Evolutionary conservation across 371 early-diverging fungal genomes (phyloP).

Genomic region (Blakeslea trispora): DNA sequence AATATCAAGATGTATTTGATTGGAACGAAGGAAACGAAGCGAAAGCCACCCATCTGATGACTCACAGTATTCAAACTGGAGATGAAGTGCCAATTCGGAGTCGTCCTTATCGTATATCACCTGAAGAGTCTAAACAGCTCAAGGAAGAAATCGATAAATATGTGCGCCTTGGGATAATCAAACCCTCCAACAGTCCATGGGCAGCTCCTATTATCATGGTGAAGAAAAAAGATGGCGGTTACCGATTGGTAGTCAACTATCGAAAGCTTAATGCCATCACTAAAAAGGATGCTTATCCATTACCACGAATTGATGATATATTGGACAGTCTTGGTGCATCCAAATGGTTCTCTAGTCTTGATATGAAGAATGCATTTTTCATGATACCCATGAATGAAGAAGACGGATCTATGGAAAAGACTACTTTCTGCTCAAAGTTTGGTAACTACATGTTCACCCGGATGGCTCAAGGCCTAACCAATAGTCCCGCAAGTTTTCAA

Average conservation of each 20-base stretch:
- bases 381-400: slow-evolving; percentile 28
- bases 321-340: slow-evolving; percentile 31
- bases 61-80: too few species aligned
- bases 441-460: slow-evolving; percentile 30
- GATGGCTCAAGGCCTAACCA: slow-evolving; percentile 39
- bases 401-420: slow-evolving; percentile 39
- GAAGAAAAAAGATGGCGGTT: slow-evolving; percentile 32
- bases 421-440: slow-evolving; percentile 38
- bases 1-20: too few species aligned
- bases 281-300: slow-evolving; percentile 31
- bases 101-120: background rate
- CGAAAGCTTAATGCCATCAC: slow-evolving; percentile 38
- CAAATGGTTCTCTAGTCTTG: slow-evolving; percentile 22
- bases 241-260: slow-evolving; percentile 34
- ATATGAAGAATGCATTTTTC: slow-evolving; percentile 31
- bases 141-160: background rate
- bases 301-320: slow-evolving; percentile 34
- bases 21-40: too few species aligned
- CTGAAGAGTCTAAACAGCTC: background rate
- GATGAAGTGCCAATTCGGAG: background rate
- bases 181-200: slow-evolving; percentile 29
- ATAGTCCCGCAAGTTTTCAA: slow-evolving; percentile 40
- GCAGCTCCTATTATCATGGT: slow-evolving; percentile 34
- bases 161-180: slow-evolving; percentile 16
- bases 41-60: too few species aligned